Evolutionary conservation across 192 early-diverging fungal genomes (phyloP), one percentile per base, ranked within the genome.

Genomic region (Phlyctochytrium arcticum): DNA sequence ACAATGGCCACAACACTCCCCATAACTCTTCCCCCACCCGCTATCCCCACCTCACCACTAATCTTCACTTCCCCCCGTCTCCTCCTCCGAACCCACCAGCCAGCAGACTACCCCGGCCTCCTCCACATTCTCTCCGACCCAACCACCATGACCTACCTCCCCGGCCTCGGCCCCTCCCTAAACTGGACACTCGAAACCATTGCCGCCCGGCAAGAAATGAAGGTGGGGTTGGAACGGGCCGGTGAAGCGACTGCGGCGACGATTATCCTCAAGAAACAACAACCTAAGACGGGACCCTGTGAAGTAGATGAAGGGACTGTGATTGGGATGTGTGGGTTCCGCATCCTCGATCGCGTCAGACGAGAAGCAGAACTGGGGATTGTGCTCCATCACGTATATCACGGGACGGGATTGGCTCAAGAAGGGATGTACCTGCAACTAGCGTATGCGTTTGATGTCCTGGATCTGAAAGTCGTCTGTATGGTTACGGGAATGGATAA

Each of bases 271-370:
- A 12, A 12, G 39, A 19, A 19, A 44, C n/a, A n/a, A n/a, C n/a
- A n/a, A n/a, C n/a, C n/a, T n/a, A n/a, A n/a, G n/a, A n/a, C n/a
- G n/a, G n/a, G n/a, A n/a, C n/a, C n/a, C n/a, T n/a, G n/a, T n/a
- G n/a, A n/a, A n/a, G n/a, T n/a, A n/a, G 39, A 44, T 0, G 39
- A 44, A 19, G 39, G 21, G 21, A 1, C 39, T 19, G 12, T 61
- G 1, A 5, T 61, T 19, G 59, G 59, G n/a, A 61, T 24, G 6
- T 48, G 24, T 5, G 59, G 59, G 26, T 61, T 61, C 42, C 39
- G 59, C 15, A 26, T 5, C 21, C 5, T 61, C 17, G 59, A 61
- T 21, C 39, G 44, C 15, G 47, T 26, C 5, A 17, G 15, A n/a
- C 21, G 46, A 23, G 30, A n/a, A 17, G 59, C 44, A 0, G 59